These are phyloP conservation scores for Tolypocladium capitatum DNA, from an alignment of 2,329 filamentous ascomycete genomes.

Conservation along the genomic window DNA sequence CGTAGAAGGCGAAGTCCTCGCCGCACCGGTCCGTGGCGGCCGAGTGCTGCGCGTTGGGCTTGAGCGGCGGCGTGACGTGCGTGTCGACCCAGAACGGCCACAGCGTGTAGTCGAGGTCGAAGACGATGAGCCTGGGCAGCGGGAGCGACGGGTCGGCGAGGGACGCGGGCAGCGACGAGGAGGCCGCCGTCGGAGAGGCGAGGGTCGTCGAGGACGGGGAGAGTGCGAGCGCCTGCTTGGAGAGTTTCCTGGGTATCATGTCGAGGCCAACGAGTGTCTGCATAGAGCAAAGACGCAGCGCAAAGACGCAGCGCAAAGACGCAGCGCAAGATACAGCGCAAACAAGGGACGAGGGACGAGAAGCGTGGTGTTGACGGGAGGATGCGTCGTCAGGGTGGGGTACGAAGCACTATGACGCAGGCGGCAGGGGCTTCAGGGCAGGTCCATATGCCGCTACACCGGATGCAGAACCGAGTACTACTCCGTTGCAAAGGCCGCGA, in stretches of 20 bases:
- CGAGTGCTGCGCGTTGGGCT: conserved; percentile 28
- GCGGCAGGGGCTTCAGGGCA: neutral
- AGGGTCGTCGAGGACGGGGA: conserved; percentile 2
- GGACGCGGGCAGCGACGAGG: conserved; percentile 21
- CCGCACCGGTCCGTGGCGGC: conserved; percentile 41
- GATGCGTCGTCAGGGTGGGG: neutral
- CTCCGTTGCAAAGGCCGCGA: too few species aligned
- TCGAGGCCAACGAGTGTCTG: neutral
- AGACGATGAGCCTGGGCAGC: conserved; percentile 72
- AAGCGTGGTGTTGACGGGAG: neutral
- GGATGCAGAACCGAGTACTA: too few species aligned
- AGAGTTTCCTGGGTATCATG: conserved; percentile 19
- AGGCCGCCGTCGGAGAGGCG: neutral
- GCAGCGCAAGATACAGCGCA: neutral
- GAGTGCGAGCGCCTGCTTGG: conserved; percentile 9
- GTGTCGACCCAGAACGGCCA: conserved; percentile 99
- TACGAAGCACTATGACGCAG: neutral
- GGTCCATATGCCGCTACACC: too few species aligned
- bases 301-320: too few species aligned
- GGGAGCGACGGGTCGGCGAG: conserved; percentile 44
- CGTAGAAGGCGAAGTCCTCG: conserved; percentile 59
- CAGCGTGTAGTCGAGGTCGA: conserved; percentile 96
- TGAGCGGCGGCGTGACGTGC: conserved; percentile 65
- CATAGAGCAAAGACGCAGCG: neutral
- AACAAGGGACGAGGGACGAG: neutral